Percentiles rank a stretch among this genome's conserved stretches.
Evolutionary conservation across 306 rosid genomes (phyloP).

Genomic region (Oemleria cerasiformis): DNA sequence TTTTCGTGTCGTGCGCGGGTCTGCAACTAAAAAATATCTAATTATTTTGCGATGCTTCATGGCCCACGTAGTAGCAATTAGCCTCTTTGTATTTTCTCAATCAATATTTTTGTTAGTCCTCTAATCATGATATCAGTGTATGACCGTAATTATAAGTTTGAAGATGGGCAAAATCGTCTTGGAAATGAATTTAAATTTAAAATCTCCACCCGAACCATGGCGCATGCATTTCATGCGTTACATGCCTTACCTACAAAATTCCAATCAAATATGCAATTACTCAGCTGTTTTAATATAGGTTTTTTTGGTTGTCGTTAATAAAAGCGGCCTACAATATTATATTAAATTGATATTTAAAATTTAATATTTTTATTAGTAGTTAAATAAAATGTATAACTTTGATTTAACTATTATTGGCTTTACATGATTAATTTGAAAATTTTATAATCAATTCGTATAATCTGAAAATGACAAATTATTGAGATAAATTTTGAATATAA

Average conservation of each 20-base stretch:
- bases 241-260: neutral
- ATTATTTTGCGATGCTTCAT: neutral
- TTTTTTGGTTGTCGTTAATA: too few species aligned
- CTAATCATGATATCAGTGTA: neutral
- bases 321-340: too few species aligned
- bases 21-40: neutral
- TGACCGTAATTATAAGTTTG: neutral
- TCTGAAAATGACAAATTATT: too few species aligned
- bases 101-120: neutral
- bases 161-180: neutral
- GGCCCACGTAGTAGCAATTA: neutral
- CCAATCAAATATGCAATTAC: too few species aligned
- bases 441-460: too few species aligned
- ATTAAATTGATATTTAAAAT: too few species aligned
- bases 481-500: too few species aligned
- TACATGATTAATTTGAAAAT: too few species aligned
- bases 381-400: too few species aligned
- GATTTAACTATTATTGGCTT: too few species aligned
- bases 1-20: neutral
- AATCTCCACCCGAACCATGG: neutral
- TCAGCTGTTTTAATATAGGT: too few species aligned
- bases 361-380: too few species aligned
- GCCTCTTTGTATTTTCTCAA: slow-evolving; percentile 11
- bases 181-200: neutral
- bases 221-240: neutral